A percentile compares a stretch with the other conserved stretches of the same genome.
Evolutionary conservation across 352 stramenopile species (phyloP).

Genomic region (Globisporangium uncinulatum): DNA sequence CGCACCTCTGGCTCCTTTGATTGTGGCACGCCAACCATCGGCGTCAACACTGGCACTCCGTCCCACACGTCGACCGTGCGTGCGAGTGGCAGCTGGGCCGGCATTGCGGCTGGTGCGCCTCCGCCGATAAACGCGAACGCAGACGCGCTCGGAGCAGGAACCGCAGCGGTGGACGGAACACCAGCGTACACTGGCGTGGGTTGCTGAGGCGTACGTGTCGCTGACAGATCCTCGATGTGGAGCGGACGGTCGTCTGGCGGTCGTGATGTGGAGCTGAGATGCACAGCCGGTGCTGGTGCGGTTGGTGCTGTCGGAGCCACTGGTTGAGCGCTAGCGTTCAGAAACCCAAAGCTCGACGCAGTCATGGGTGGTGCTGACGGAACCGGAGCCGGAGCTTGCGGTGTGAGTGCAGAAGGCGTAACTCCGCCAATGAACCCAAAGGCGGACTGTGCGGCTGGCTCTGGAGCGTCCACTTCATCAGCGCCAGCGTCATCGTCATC

Average conservation of each 20-base stretch:
- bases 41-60: constrained; percentile 41
- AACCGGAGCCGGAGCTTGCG: constrained; percentile 1
- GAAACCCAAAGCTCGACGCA: constrained; percentile 29
- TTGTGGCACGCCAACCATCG: constrained; percentile 8
- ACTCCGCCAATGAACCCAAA: constrained; percentile 30
- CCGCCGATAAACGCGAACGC: constrained; percentile 48
- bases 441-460: constrained; percentile 16
- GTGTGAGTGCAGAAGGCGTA: background rate
- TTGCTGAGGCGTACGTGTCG: constrained; percentile 3
- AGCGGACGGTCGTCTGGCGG: constrained; percentile 11
- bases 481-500: background rate
- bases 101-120: background rate
- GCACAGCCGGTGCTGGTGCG: background rate
- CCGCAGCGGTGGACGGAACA: constrained; percentile 2
- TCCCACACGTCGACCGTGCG: constrained; percentile 51
- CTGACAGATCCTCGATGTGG: constrained; percentile 13
- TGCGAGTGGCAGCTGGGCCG: constrained; percentile 9
- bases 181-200: constrained; percentile 3
- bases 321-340: constrained; percentile 17
- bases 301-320: background rate
- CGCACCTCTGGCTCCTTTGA: constrained; percentile 1
- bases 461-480: background rate
- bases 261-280: constrained; percentile 11
- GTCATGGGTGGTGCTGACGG: constrained; percentile 24
- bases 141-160: constrained; percentile 15